Conservation (phyloP, 257 asterid genomes). For the Nicotiana knightiana region DNA sequence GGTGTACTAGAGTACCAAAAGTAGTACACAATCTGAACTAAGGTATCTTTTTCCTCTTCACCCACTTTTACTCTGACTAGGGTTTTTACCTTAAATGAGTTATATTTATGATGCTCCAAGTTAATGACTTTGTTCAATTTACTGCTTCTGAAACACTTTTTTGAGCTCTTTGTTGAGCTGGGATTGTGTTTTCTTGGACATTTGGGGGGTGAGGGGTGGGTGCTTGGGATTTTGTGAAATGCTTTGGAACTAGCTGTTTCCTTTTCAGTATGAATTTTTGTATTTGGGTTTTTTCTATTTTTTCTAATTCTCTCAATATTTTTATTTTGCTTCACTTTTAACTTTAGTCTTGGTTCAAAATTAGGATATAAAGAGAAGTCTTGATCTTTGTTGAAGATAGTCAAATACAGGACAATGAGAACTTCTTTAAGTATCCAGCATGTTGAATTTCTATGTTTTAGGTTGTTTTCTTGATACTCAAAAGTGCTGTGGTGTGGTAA, state of each 20-base stretch:
- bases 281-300: not conserved
- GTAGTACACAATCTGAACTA: slow-evolving; percentile 23
- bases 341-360: not conserved
- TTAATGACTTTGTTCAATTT: slow-evolving; percentile 23
- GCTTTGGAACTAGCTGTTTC: slow-evolving; percentile 12
- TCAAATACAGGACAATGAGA: not conserved
- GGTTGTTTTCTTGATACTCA: slow-evolving; percentile 4
- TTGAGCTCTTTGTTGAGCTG: slow-evolving; percentile 19
- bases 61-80: slow-evolving; percentile 26
- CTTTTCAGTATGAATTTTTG: not conserved
- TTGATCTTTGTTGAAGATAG: not conserved
- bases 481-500: not conserved
- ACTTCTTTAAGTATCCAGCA: not conserved
- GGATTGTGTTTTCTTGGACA: slow-evolving; percentile 23
- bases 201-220: slow-evolving; percentile 1
- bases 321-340: not conserved
- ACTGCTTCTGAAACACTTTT: slow-evolving; percentile 12
- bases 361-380: not conserved
- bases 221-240: slow-evolving; percentile 13
- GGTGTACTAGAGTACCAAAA: slow-evolving; percentile 20
- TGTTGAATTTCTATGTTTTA: slow-evolving; percentile 2
- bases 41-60: slow-evolving; percentile 23
- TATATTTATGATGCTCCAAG: slow-evolving; percentile 19
- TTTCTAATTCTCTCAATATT: not conserved
- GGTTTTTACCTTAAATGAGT: slow-evolving; percentile 22